Percentiles rank a stretch among this genome's conserved stretches.
phyloP scores from a whole-genome alignment of 1,284 basidiomycete genomes.

The Ganoderma lingzhi region DNA sequence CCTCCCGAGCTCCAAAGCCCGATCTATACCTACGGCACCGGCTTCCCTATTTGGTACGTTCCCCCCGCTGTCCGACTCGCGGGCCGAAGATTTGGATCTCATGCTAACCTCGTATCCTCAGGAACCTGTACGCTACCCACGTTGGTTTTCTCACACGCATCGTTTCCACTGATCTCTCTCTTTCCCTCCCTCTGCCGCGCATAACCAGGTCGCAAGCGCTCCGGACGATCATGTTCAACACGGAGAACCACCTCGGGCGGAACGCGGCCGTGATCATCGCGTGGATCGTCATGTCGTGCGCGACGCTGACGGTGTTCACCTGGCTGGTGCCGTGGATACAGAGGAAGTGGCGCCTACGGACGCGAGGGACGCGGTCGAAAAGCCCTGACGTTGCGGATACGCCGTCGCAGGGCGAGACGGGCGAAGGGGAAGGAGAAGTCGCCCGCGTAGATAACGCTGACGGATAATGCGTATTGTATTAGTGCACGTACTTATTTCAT shows the following conservation, averaged over 20 bases:
- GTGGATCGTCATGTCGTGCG: slow-evolving; percentile 50
- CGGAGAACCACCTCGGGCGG: slow-evolving; percentile 50
- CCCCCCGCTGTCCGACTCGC: not conserved
- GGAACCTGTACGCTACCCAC: slow-evolving; percentile 32
- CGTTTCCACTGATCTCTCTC: not conserved
- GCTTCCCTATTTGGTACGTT: slow-evolving; percentile 55
- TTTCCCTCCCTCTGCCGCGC: not conserved
- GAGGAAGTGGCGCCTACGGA: slow-evolving; percentile 1
- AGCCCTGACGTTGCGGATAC: slow-evolving; percentile 10
- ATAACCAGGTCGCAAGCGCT: slow-evolving; percentile 42
- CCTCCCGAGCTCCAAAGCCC: slow-evolving; percentile 54
- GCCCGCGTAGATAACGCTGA: not conserved
- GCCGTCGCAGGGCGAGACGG: not conserved
- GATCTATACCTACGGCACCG: slow-evolving; percentile 50
- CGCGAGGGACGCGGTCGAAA: slow-evolving; percentile 9
- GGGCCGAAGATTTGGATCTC: no score
- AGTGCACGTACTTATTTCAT: not conserved
- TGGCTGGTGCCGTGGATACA: slow-evolving; percentile 46
- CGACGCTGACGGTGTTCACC: slow-evolving; percentile 51
- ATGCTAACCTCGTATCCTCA: slow-evolving; percentile 18
- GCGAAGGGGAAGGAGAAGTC: slow-evolving; percentile 21
- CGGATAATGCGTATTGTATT: slow-evolving; percentile 1
- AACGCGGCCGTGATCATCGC: slow-evolving; percentile 56
- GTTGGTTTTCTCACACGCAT: slow-evolving; percentile 1
- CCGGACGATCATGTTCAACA: slow-evolving; percentile 59